phyloP scores from a whole-genome alignment of 2,329 filamentous ascomycete species.

The Sporothrix euskadiensis region DNA sequence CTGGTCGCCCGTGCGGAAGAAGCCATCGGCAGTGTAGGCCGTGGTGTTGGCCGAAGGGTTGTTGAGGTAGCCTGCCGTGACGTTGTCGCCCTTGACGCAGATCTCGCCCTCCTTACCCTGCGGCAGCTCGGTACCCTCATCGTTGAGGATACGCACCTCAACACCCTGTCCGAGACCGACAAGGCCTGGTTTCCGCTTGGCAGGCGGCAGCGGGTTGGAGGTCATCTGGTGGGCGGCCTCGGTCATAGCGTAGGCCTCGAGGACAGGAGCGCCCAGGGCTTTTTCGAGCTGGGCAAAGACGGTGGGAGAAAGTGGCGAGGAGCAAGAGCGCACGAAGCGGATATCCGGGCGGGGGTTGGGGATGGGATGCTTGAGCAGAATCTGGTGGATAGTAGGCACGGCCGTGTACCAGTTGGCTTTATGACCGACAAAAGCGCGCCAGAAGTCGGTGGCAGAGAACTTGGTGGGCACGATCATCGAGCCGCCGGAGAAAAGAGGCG shows the following conservation, averaged over 20 bases:
- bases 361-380: constrained; percentile 71
- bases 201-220: constrained; percentile 69
- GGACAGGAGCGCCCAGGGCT: constrained; percentile 73
- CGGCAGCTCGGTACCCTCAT: constrained; percentile 65
- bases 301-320: constrained; percentile 78
- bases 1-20: constrained; percentile 87
- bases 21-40: constrained; percentile 72
- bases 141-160: constrained; percentile 74
- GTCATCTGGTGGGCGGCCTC: constrained; percentile 87
- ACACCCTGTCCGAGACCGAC: constrained; percentile 84
- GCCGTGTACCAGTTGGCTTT: constrained; percentile 90
- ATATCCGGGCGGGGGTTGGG: constrained; percentile 71
- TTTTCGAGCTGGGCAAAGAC: constrained; percentile 77
- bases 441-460: constrained; percentile 83
- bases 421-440: constrained; percentile 71
- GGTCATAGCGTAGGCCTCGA: constrained; percentile 92
- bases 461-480: constrained; percentile 76
- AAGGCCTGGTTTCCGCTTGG: constrained; percentile 74
- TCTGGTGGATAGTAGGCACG: constrained; percentile 90
- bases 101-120: constrained; percentile 77
- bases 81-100: constrained; percentile 77
- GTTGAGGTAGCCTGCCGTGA: constrained; percentile 83
- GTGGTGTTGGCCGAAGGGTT: constrained; percentile 73
- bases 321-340: constrained; percentile 86
- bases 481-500: constrained; percentile 72